Evolutionary conservation across 768 basidiomycete genomes (phyloP), one percentile per base, ranked within the genome.

Genomic region (Suillus placidus): DNA sequence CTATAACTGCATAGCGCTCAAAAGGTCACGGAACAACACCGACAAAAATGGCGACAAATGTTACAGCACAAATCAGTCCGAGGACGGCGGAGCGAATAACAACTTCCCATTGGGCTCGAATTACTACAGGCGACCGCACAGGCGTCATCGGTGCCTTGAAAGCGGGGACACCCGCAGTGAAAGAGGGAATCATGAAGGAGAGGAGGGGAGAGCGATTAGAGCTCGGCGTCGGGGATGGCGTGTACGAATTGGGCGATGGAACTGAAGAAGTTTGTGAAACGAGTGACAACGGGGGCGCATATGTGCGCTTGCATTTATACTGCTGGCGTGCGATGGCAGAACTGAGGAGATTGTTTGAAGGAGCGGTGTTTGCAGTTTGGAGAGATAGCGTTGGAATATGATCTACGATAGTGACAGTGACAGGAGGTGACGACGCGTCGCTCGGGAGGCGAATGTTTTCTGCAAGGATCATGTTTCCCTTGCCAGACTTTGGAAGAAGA

Each of bases 71-170:
- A 16, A 88, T 34, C 30, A 85, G 76, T 0, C 85, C 86, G 12
- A 87, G 69, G 0, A 79, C 35, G 52, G 80, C 81, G 3, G 88
- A 88, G 43, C 90, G 80, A 34, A 90, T 79, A 37, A 93, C 90
- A 35, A 94, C 89, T 76, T 93, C 91, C 93, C 92, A 94, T 70
- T 94, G 93, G 3, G 87, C 91, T n/a, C 93, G 83, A 61, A 85
- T 83, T 60, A 93, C 86, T 64, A 89, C 81, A 18, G 90, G 88
- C 66, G 84, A 90, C 60, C 90, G 81, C 26, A 94, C 81, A 47
- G 81, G 83, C 51, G 92, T 92, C 64, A 94, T 77, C 38, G 91
- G 89, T 26, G 84, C 78, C 23, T 87, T 83, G 67, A 93, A 93
- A 52, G 90, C 87, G 2, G 92, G 91, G 18, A 92, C 91, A 13